phyloP scores from a whole-genome alignment of 2,329 filamentous ascomycete species.

The Calonectria honghensis region DNA sequence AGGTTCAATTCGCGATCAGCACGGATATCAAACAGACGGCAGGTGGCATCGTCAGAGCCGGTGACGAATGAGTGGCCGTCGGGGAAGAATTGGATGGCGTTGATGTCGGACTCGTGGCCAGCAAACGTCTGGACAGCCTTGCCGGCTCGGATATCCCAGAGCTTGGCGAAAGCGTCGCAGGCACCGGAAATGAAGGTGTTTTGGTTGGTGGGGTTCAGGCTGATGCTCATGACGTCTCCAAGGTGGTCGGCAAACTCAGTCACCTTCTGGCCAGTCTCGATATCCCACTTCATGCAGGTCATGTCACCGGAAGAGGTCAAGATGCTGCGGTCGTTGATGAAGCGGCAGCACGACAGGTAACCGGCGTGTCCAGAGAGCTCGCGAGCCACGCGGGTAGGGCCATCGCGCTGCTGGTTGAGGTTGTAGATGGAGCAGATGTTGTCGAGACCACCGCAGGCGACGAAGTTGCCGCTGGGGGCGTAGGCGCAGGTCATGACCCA shows the following conservation, averaged over 20 bases:
- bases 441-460: constrained; percentile 98
- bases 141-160: constrained; percentile 98
- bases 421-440: constrained; percentile 99
- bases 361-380: constrained; percentile 98
- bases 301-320: constrained; percentile 99
- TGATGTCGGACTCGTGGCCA: constrained; percentile 98
- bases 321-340: constrained; percentile 98
- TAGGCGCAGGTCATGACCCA: constrained; percentile 99
- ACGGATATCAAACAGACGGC: constrained; percentile 97
- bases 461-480: constrained; percentile 97
- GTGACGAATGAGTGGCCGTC: constrained; percentile 99
- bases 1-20: constrained; percentile 88
- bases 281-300: constrained; percentile 99
- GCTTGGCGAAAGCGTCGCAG: constrained; percentile 97
- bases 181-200: constrained; percentile 99
- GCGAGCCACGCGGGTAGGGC: constrained; percentile 95
- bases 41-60: constrained; percentile 97
- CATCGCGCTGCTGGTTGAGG: constrained; percentile 93
- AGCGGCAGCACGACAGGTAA: constrained; percentile 98
- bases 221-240: constrained; percentile 99
- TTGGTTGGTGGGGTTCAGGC: constrained; percentile 98
- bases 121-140: constrained; percentile 99
- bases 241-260: constrained; percentile 99
- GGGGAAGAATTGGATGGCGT: constrained; percentile 99
- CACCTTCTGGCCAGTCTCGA: constrained; percentile 97